Evolutionary conservation across 2,329 filamentous ascomycete genomes (phyloP), one percentile per base, ranked within the genome.

Genomic region (Fusarium circinatum): DNA sequence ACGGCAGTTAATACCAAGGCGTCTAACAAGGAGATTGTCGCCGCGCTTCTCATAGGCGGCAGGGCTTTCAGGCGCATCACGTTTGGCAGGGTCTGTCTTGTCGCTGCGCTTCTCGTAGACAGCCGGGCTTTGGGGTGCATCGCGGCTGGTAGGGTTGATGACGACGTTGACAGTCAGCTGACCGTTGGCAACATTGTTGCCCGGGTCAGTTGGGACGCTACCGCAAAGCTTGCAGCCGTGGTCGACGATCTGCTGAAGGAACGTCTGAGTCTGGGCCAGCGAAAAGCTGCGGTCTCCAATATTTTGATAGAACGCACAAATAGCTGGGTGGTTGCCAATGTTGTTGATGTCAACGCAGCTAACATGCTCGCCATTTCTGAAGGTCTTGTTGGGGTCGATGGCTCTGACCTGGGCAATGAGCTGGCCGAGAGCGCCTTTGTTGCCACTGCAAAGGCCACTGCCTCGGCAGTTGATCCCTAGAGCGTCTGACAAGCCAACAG

Each of bases 381-480:
- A 64, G 8, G 38, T 62, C 13, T 62, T 62, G 38, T 22, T 51
- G 5, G 45, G 57, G 24, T 64, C 56, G 8, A 65, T 65, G 14
- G 45, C 58, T 4, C 45, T 44, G 22, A 65, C 38, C 24, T 62
- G 45, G 4, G 45, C 62, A 13, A 44, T 26, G 1, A 65, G 56
- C 8, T 62, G 30, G 18, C 30, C 8, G 10, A 65, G 14, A 26
- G 44, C 58, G 2, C 62, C 56, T 44, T 62, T 62, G 13, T 62
- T 62, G 22, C 62, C 56, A 11, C 24, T 15, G 17, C 62, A 65
- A 44, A 65, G 32, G 1, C 56, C 62, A n/a, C 44, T 62, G 8
- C 56, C 62, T 30, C 62, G 24, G n/a, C 62, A 65, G 30, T 62
- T 65, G 30, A 65, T 62, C 2, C 44, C 62, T 8, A 62, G 30